Conservation (phyloP, 306 rosid species). For the Abrus precatorius region DNA sequence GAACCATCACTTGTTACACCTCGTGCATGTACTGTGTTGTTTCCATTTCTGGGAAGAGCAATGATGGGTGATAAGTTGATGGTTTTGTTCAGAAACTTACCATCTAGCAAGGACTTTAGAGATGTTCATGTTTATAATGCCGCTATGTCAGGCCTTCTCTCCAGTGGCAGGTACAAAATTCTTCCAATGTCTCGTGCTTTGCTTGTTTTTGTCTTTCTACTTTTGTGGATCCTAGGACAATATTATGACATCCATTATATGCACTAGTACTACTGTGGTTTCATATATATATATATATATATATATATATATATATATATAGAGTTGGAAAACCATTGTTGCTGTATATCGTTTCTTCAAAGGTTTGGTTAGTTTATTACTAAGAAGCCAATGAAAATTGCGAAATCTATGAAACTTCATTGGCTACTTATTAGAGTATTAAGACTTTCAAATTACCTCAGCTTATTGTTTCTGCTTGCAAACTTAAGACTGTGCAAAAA, state of each 20-base stretch:
- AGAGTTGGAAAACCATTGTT: neutral
- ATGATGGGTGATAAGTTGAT: conserved; percentile 74
- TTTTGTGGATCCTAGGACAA: neutral
- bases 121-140: conserved; percentile 86
- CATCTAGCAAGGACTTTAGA: conserved; percentile 64
- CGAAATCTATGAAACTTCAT: neutral
- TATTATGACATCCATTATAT: no score
- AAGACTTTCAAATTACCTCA: conserved; percentile 33
- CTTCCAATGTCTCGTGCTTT: conserved; percentile 32
- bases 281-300: neutral
- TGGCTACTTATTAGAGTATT: conserved; percentile 26
- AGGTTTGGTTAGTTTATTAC: neutral
- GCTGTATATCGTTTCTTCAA: neutral
- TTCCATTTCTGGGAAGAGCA: conserved; percentile 83
- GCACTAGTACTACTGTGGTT: neutral
- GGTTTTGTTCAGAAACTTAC: conserved; percentile 73
- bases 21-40: conserved; percentile 73
- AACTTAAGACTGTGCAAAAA: neutral
- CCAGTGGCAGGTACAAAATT: conserved; percentile 65
- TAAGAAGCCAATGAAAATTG: conserved; percentile 14
- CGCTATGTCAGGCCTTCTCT: conserved; percentile 78
- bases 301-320: neutral
- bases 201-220: conserved; percentile 24
- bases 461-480: conserved; percentile 4
- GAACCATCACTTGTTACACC: conserved; percentile 76